phyloP scores from a whole-genome alignment of 139 green algal species.

The Chlorella sp. region DNA sequence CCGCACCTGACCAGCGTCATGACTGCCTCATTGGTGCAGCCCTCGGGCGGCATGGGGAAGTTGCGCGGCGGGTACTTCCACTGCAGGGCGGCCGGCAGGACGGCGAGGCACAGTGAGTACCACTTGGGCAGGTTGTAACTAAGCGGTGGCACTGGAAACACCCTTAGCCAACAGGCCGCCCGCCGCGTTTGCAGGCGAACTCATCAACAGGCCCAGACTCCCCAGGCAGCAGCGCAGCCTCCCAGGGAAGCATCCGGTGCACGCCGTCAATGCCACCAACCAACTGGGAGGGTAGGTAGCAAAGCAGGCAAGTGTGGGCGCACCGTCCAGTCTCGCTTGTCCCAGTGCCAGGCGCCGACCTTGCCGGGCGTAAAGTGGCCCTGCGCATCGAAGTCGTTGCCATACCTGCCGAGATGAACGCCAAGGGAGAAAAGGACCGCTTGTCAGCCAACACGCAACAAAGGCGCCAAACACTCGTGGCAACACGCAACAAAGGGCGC shows the following conservation, averaged over 20 bases:
- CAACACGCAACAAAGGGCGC: too few species aligned
- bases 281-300: too few species aligned
- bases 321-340: conserved; percentile 71
- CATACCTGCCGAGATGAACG: conserved; percentile 49
- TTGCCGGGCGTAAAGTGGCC: conserved; percentile 56
- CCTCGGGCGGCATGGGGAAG: conserved; percentile 54
- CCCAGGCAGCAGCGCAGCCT: too few species aligned
- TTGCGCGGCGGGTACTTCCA: conserved; percentile 42
- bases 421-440: too few species aligned
- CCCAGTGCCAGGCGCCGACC: conserved; percentile 70
- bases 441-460: too few species aligned
- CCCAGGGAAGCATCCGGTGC: not conserved
- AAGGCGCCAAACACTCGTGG: too few species aligned
- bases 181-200: too few species aligned
- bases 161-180: too few species aligned
- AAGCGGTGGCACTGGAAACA: too few species aligned
- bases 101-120: not conserved
- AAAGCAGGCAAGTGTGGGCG: not conserved
- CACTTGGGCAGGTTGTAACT: not conserved
- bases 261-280: too few species aligned
- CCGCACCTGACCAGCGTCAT: conserved; percentile 46
- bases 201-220: not conserved
- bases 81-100: not conserved
- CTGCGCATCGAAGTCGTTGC: conserved; percentile 62
- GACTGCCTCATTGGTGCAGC: conserved; percentile 45